Conservation (phyloP, 352 stramenopile species). For the Phytophthora megakarya region DNA sequence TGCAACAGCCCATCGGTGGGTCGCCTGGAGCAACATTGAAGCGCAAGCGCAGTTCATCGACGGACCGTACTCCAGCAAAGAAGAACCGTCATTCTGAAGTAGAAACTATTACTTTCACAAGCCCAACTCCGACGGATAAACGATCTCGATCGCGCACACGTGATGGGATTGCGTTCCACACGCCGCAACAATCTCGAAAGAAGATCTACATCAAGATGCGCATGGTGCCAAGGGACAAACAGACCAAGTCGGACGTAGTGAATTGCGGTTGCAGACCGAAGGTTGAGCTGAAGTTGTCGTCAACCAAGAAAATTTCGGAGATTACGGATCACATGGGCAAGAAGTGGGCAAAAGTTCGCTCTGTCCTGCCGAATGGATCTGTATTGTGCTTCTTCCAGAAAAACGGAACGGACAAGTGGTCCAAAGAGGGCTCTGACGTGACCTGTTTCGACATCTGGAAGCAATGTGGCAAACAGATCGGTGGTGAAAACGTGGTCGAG, state of each 20-base stretch:
- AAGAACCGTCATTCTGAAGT: slow-evolving; percentile 18
- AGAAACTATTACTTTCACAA: slow-evolving; percentile 39
- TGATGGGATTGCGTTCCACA: slow-evolving; percentile 46
- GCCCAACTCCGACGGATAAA: slow-evolving; percentile 36
- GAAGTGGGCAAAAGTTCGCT: slow-evolving; percentile 66
- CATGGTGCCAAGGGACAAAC: slow-evolving; percentile 73
- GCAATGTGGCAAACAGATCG: slow-evolving; percentile 57
- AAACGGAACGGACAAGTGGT: slow-evolving; percentile 50
- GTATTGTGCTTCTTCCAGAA: slow-evolving; percentile 65
- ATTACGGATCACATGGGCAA: slow-evolving; percentile 79
- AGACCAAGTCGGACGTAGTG: slow-evolving; percentile 56
- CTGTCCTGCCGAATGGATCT: slow-evolving; percentile 31
- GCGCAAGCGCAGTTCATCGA: slow-evolving; percentile 38
- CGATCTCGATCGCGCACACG: slow-evolving; percentile 17
- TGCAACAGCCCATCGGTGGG: slow-evolving; percentile 25
- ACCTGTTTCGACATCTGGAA: slow-evolving; percentile 83
- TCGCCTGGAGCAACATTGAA: slow-evolving; percentile 24
- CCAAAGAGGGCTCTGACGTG: slow-evolving; percentile 43
- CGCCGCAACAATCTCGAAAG: slow-evolving; percentile 58
- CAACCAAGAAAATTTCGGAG: slow-evolving; percentile 79
- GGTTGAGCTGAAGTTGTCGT: slow-evolving; percentile 80
- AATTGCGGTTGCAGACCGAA: slow-evolving; percentile 66
- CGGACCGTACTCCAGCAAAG: slow-evolving; percentile 26
- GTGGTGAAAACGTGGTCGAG: slow-evolving; percentile 73
- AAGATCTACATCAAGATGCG: slow-evolving; percentile 87